Base-by-base conservation (phyloP, 768 basidiomycete genomes). In the Fibroporia radiculosa region DNA sequence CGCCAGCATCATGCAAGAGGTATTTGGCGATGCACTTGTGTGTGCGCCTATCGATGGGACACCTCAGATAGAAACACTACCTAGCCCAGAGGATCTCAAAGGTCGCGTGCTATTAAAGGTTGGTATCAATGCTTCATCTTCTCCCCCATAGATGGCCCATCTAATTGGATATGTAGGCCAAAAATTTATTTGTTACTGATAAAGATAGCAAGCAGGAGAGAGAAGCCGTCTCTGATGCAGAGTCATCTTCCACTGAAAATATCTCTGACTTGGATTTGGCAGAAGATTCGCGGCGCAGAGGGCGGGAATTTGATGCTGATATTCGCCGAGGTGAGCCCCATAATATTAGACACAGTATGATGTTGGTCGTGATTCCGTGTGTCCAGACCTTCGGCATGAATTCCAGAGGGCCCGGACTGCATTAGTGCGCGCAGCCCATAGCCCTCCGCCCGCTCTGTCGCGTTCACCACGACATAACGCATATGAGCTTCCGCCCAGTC, bases 71-170 rank as follows among this genome's bases (percentile, higher is more conserved):
- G 69, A 69, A 0, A 58, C 54, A 11, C 56, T 98, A 23, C 93
- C 93, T 0, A 93, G 90, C 58, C 93, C 93, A 0, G 84, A 91
- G 41, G 75, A 82, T 14, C 68, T 98, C 38, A 84, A 77, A 59
- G 73, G 80, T 4, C 78, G 78, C 49, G 73, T 96, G n/a, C 59
- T 96, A 27, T 64, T 98, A 48, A 98, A 98, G 73, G 88, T 82
- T 24, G 16, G 43, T 25, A 10, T 45, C 24, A 27, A 18, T 33
- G 4, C n/a, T n/a, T n/a, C n/a, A n/a, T n/a, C n/a, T n/a, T n/a
- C n/a, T n/a, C n/a, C n/a, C n/a, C n/a, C n/a, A n/a, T n/a, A n/a
- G n/a, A n/a, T n/a, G n/a, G n/a, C n/a, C n/a, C n/a, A n/a, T n/a
- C n/a, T n/a, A n/a, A 29, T 11, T 37, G 47, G 4, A 39, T 20